Evolutionary conservation across 306 rosid genomes (phyloP), one percentile per base, ranked within the genome.

Genomic region (Trichosanthes cucumerina): DNA sequence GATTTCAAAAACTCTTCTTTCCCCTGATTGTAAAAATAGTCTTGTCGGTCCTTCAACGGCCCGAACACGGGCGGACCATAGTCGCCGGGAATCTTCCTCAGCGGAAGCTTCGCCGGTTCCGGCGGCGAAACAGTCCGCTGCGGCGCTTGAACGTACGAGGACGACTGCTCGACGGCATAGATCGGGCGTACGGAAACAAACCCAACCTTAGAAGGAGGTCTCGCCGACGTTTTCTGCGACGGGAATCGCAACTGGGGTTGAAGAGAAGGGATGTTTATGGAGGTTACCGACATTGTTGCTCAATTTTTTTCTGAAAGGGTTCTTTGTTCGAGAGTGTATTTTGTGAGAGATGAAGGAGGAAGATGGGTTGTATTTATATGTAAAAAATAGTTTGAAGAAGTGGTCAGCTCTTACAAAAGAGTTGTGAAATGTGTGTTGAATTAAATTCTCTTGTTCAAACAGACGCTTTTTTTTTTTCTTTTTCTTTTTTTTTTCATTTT

Each of bases 1-100:
- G 93, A 85, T 70, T 84, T 83, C 84, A 95, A 88, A 86, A 13
- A 95, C 7, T 86, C 86, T 3, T 91, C 89, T 3, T 88, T 86
- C 1, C 99, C 99, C 78, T 91, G 89, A 80, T 86, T 87, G 84
- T 95, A 92, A 82, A 92, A 95, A 79, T 82, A 95, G 60, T 91
- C 99, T 0, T 60, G 84, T 0, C 99, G 92, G 73, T 95, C 99
- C 34, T 79, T 79, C 69, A 89, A 14, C 13, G 97, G 87, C 4
- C 97, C 96, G 1, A 95, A 23, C 11, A 91, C 3, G 0, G 99
- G 99, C 31, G 91, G 58, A 9, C 99, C 97, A 44, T 82, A 88
- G 46, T 83, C 89, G 0, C 99, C 97, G 3, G 99, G 99, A 66
- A 95, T 85, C 70, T 83, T 75, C 12, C 89, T 86, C 12, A 91